phyloP scores from a whole-genome alignment of 768 basidiomycete genomes.

The Cyclocybe cylindracea region DNA sequence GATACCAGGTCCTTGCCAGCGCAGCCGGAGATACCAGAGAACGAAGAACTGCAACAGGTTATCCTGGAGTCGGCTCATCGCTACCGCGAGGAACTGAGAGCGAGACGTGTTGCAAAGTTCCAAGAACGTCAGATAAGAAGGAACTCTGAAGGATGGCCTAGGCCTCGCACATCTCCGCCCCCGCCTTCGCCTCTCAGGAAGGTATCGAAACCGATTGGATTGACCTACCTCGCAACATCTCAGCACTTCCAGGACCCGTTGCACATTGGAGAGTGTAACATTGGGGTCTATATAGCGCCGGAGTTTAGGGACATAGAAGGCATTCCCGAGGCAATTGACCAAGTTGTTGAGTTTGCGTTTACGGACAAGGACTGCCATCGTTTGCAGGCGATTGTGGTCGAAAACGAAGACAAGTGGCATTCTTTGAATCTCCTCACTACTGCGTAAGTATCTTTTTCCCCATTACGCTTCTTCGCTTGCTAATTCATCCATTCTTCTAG shows the following conservation, averaged over 20 bases:
- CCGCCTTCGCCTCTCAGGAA: background rate
- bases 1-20: slow-evolving; percentile 1
- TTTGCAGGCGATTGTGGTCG: slow-evolving; percentile 52
- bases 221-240: slow-evolving; percentile 42
- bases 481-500: slow-evolving; percentile 24
- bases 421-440: slow-evolving; percentile 50
- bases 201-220: slow-evolving; percentile 30
- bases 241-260: slow-evolving; percentile 29
- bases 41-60: slow-evolving; percentile 11
- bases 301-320: slow-evolving; percentile 40
- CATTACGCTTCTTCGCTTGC: background rate
- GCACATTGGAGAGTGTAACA: slow-evolving; percentile 44
- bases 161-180: background rate
- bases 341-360: slow-evolving; percentile 51
- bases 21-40: slow-evolving; percentile 4
- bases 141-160: background rate
- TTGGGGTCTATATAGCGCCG: slow-evolving; percentile 53
- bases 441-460: slow-evolving; percentile 19
- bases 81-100: slow-evolving; percentile 6
- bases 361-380: slow-evolving; percentile 45
- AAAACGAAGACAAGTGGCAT: slow-evolving; percentile 41
- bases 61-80: slow-evolving; percentile 14
- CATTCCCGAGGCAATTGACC: slow-evolving; percentile 45
- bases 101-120: slow-evolving; percentile 9
- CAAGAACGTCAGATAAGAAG: slow-evolving; percentile 8